Conservation (phyloP, 2,329 filamentous ascomycete species). For the Microcyclospora pomicola region DNA sequence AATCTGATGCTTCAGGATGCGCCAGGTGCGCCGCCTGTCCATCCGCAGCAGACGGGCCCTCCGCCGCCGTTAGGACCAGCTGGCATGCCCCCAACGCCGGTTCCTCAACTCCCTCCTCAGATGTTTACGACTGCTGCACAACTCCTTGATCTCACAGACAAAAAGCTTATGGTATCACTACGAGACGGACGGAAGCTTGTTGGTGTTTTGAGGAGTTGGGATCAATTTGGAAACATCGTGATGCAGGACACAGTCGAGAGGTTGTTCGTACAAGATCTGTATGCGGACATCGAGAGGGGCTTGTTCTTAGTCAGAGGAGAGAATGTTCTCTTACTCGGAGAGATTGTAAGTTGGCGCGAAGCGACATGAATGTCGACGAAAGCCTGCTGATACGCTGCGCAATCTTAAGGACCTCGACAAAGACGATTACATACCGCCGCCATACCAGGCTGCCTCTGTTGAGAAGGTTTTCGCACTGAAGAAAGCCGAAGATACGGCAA, state of each 20-base stretch:
- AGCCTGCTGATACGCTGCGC: slow-evolving; percentile 1
- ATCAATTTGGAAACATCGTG: slow-evolving; percentile 94
- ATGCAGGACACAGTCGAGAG: slow-evolving; percentile 87
- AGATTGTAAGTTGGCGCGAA: slow-evolving; percentile 45
- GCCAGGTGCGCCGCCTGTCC: slow-evolving; percentile 3
- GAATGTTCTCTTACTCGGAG: slow-evolving; percentile 89
- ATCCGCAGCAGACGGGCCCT: slow-evolving; percentile 6
- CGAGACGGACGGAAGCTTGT: slow-evolving; percentile 90
- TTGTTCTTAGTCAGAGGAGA: slow-evolving; percentile 89
- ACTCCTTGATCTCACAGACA: slow-evolving; percentile 90
- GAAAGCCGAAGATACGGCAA: slow-evolving; percentile 53
- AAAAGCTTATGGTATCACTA: slow-evolving; percentile 85
- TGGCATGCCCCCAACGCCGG: slow-evolving; percentile 19
- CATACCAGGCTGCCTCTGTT: slow-evolving; percentile 52
- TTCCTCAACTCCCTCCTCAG: slow-evolving; percentile 70
- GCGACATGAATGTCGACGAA: not conserved
- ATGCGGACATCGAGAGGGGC: slow-evolving; percentile 72
- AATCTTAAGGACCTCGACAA: slow-evolving; percentile 65
- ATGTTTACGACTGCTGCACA: slow-evolving; percentile 98
- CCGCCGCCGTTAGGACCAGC: slow-evolving; percentile 9
- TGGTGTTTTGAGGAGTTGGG: slow-evolving; percentile 86
- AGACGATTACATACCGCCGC: slow-evolving; percentile 70
- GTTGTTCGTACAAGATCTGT: slow-evolving; percentile 61
- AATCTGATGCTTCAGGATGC: slow-evolving; percentile 20
- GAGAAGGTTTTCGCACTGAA: slow-evolving; percentile 59